These are phyloP conservation scores for Alternaria rosae DNA, from an alignment of 2,329 filamentous ascomycete genomes.

Conservation along the genomic window DNA sequence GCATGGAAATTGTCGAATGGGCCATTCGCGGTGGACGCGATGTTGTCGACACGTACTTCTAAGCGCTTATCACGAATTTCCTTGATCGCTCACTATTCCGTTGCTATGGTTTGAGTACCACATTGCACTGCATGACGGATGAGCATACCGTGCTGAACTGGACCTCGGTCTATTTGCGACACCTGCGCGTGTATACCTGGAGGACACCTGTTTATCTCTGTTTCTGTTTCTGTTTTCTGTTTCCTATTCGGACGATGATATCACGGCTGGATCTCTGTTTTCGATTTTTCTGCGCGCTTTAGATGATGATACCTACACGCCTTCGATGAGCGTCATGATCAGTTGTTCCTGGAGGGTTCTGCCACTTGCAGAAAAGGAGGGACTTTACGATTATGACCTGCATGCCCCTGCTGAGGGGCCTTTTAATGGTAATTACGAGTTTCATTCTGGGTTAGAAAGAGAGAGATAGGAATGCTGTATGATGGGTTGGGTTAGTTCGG, in stretches of 20 bases:
- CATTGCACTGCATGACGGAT: too few species aligned
- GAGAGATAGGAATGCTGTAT: background rate
- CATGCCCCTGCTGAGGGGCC: background rate
- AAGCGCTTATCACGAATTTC: background rate
- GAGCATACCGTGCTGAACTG: background rate
- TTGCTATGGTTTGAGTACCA: conserved; percentile 5
- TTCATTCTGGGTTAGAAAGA: background rate
- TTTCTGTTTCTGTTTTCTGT: background rate
- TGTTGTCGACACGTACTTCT: conserved; percentile 46
- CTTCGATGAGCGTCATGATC: conserved; percentile 41
- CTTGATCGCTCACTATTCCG: background rate
- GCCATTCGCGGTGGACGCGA: conserved; percentile 46
- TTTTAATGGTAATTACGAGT: conserved; percentile 12
- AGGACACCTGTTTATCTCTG: background rate
- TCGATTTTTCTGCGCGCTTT: background rate
- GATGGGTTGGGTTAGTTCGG: background rate
- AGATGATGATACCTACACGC: conserved; percentile 15
- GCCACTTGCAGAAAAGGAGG: background rate
- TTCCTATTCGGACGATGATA: background rate
- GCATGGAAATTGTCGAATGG: conserved; percentile 51
- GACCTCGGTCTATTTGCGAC: background rate
- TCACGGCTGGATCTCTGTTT: conserved; percentile 20
- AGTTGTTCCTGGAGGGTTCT: conserved; percentile 12
- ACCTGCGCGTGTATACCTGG: background rate
- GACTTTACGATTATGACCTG: conserved; percentile 22